Percentiles rank a stretch among this genome's conserved stretches.
Evolutionary conservation across 1,139 yeast species (phyloP).

Genomic region (Scheffersomyces quercinus): DNA sequence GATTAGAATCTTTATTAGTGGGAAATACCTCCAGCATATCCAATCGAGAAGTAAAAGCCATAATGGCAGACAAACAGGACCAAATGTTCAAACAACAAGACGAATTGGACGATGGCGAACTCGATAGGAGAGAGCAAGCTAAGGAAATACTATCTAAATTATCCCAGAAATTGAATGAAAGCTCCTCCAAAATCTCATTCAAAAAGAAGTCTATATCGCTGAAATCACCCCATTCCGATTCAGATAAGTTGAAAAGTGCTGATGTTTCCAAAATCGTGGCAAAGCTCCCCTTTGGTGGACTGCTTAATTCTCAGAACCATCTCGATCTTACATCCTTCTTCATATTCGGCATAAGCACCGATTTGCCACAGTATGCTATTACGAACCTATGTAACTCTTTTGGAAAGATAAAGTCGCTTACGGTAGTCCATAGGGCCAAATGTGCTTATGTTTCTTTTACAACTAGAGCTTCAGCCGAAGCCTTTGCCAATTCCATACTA

Average conservation of each 20-base stretch:
- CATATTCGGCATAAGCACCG: conserved; percentile 68
- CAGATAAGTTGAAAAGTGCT: conserved; percentile 27
- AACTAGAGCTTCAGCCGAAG: conserved; percentile 53
- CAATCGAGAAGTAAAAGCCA: conserved; percentile 46
- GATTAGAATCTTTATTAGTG: conserved; percentile 33
- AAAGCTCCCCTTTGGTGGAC: conserved; percentile 63
- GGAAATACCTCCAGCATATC: conserved; percentile 13
- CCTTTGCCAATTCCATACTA: conserved; percentile 43
- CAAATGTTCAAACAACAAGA: conserved; percentile 17
- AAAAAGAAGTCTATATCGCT: conserved; percentile 6
- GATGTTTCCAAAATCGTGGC: conserved; percentile 53
- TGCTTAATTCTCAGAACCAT: conserved; percentile 46
- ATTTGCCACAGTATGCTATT: conserved; percentile 63
- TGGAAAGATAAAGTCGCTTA: conserved; percentile 51
- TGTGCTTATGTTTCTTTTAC: conserved; percentile 65
- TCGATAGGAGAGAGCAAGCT: conserved; percentile 27
- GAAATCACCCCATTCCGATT: conserved; percentile 8
- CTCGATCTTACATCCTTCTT: conserved; percentile 53
- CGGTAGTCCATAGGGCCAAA: conserved; percentile 60
- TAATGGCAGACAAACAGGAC: conserved; percentile 39
- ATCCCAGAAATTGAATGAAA: conserved; percentile 35
- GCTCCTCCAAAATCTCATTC: conserved; percentile 1
- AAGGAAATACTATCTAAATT: conserved; percentile 38
- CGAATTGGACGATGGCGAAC: conserved; percentile 13
- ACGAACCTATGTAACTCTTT: conserved; percentile 45